A percentile compares a stretch with the other conserved stretches of the same genome.
Conservation (phyloP, 805 yeast species). For the Starmerella roubikii region DNA sequence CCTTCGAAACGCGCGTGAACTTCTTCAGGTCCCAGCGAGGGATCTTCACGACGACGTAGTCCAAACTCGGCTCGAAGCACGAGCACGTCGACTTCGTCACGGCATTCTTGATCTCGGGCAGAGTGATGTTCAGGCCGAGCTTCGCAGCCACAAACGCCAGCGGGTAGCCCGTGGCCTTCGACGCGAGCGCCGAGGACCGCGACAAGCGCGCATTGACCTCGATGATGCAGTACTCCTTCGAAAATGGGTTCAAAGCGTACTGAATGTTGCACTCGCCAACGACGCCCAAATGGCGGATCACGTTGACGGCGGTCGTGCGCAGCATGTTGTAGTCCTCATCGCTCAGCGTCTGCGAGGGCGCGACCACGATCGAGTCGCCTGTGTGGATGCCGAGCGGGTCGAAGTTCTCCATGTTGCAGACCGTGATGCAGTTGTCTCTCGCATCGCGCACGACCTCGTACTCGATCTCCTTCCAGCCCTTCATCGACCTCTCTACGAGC, state of each 20-base stretch:
- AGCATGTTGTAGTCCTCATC: conserved; percentile 97
- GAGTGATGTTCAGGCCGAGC: conserved; percentile 81
- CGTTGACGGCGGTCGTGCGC: conserved; percentile 93
- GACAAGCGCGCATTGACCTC: conserved; percentile 97
- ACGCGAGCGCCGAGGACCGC: conserved; percentile 96
- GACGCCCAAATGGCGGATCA: conserved; percentile 92
- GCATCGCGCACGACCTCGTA: conserved; percentile 98
- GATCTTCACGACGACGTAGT: conserved; percentile 91
- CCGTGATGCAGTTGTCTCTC: conserved; percentile 93
- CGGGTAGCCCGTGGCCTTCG: conserved; percentile 98
- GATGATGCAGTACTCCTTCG: conserved; percentile 90
- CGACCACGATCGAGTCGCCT: conserved; percentile 97
- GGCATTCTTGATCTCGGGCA: conserved; percentile 81
- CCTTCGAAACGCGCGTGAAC: conserved; percentile 80
- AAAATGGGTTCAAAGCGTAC: conserved; percentile 86
- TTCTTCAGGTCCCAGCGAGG: conserved; percentile 98
- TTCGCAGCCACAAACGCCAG: conserved; percentile 97
- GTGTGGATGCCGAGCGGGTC: conserved; percentile 98
- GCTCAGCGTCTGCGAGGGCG: conserved; percentile 93
- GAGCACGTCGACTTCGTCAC: conserved; percentile 92
- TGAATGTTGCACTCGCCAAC: conserved; percentile 99
- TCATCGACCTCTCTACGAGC: conserved; percentile 88
- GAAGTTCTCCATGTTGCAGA: conserved; percentile 97
- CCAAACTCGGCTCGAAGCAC: conserved; percentile 94
- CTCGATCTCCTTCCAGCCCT: conserved; percentile 99